Evolutionary conservation across 2,329 filamentous ascomycete genomes (phyloP), one percentile per base, ranked within the genome.

Genomic region (Trichoderma polysporum): DNA sequence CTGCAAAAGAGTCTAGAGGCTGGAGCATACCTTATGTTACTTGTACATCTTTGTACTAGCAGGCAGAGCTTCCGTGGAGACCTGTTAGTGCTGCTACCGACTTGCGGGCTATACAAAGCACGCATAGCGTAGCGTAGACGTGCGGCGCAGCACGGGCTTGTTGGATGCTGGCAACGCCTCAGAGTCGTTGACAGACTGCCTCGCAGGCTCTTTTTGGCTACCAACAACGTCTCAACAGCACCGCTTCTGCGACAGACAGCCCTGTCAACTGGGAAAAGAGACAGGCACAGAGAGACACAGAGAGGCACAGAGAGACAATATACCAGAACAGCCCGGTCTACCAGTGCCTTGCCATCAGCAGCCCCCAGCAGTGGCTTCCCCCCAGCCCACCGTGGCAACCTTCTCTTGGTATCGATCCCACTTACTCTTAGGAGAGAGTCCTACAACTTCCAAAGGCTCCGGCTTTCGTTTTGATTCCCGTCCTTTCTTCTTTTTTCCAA

Each of bases 341-440:
- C 53, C 53, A 27, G 33, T 33, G 33, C 53, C 33, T 56, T 39
- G 53, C 33, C 59, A 45, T 64, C 50, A n/a, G 60, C 50, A 52
- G 19, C 33, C 49, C 31, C 59, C 39, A 53, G 59, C 53, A 47
- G 59, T 53, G 59, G 59, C 45, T 53, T 53, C 47, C 59, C n/a
- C 60, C 60, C 49, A 63, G 33, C 60, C 60, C 60, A 64, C 60
- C 60, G 60, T 64, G 60, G 60, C 60, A 64, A 64, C 50, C 60
- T 64, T 64, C 19, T 49, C 31, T 37, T 31, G 7, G 10, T 37
- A 22, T 56, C 29, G n/a, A n/a, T n/a, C n/a, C 52, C 19, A 56
- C n/a, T n/a, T 25, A 2, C 54, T 57, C 31, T 50, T 19, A 35
- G 50, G 29, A 57, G 27, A 52, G 45, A 62, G 50, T 41, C 29